Evolutionary conservation across 108 stramenopile genomes (phyloP).

Genomic region (Schizochytrium sp.): DNA sequence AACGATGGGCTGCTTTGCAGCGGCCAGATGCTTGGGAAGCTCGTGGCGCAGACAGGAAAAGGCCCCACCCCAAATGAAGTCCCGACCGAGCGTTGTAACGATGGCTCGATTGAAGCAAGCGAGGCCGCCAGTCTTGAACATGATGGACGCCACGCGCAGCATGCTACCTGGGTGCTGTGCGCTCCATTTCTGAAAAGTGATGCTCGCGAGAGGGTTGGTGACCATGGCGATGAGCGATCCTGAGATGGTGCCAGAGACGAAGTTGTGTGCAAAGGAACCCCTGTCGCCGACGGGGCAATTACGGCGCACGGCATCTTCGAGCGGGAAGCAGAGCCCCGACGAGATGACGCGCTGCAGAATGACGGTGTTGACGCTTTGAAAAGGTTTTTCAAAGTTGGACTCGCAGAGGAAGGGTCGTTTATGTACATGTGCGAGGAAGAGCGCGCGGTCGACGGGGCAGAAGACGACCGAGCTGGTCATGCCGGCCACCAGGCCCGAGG

Average conservation of each 20-base stretch:
- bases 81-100: neutral
- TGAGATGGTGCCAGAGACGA: neutral
- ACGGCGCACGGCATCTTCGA: neutral
- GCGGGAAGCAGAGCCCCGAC: neutral
- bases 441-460: neutral
- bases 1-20: neutral
- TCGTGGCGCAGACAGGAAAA: slow-evolving; percentile 1
- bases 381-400: neutral
- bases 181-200: neutral
- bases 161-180: neutral
- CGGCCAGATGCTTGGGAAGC: neutral
- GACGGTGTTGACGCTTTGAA: neutral
- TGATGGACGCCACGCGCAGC: neutral
- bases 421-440: slow-evolving; percentile 5
- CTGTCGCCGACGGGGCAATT: neutral
- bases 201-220: neutral
- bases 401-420: neutral
- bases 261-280: neutral
- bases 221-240: neutral
- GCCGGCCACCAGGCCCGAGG: slow-evolving; percentile 11
- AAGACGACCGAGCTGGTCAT: neutral
- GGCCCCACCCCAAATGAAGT: neutral
- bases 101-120: neutral
- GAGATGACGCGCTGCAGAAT: neutral
- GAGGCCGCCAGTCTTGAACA: neutral